These are phyloP conservation scores for Ophidiomyces ophidiicola DNA, from an alignment of 2,329 filamentous ascomycete species.

Conservation along the genomic window DNA sequence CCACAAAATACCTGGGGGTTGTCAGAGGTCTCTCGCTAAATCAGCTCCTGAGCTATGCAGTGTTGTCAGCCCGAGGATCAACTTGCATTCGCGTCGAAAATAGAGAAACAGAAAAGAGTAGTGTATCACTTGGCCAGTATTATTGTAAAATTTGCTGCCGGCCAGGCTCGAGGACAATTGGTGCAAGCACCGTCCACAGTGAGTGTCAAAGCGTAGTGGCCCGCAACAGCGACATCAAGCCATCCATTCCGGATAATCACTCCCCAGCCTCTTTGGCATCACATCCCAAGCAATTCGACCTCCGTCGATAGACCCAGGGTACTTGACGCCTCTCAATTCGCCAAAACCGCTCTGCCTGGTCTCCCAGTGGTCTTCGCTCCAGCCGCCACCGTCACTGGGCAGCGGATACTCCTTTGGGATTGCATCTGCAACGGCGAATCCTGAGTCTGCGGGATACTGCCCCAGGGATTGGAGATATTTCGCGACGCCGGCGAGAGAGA, in stretches of 20 bases:
- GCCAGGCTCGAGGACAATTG: no score
- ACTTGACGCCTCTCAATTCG: slow-evolving; percentile 36
- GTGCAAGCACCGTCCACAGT: no score
- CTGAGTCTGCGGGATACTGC: slow-evolving; percentile 35
- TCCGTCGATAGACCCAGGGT: slow-evolving; percentile 39
- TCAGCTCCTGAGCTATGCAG: no score
- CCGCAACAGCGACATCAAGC: no score
- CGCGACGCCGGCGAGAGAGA: slow-evolving; percentile 45
- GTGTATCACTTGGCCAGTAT: no score
- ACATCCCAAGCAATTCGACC: slow-evolving; percentile 38
- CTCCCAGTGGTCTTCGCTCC: slow-evolving; percentile 30
- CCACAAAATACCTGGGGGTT: no score
- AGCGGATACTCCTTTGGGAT: slow-evolving; percentile 22
- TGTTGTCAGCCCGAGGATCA: no score
- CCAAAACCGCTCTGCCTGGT: slow-evolving; percentile 38
- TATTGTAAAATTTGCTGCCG: no score
- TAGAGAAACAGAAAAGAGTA: no score
- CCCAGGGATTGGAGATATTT: slow-evolving; percentile 46
- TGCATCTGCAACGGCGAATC: slow-evolving; percentile 32
- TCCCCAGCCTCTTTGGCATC: slow-evolving; percentile 42
- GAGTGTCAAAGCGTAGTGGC: no score
- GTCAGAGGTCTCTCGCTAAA: no score
- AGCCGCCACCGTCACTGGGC: slow-evolving; percentile 4
- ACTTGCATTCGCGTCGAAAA: no score
- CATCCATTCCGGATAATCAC: slow-evolving; percentile 24